Evolutionary conservation across 495 filamentous ascomycete genomes (phyloP).

Genomic region (Penicillium paxilli): DNA sequence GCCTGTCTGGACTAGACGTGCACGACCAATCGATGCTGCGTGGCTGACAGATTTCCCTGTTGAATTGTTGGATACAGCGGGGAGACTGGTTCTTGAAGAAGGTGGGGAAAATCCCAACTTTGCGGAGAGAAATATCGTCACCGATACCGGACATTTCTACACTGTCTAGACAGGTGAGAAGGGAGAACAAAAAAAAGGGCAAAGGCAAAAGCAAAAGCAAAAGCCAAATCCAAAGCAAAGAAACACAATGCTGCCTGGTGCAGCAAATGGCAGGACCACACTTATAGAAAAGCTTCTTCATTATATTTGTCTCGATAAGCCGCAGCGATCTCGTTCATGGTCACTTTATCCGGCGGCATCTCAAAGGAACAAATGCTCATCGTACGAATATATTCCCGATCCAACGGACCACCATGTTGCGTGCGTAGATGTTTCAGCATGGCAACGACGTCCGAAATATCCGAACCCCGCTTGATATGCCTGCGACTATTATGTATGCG

Average conservation of each 20-base stretch:
- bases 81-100: constrained; percentile 27
- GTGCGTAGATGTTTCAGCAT: constrained; percentile 22
- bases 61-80: constrained; percentile 13
- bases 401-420: constrained; percentile 21
- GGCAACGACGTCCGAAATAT: constrained; percentile 30
- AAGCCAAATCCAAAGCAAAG: background rate
- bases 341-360: constrained; percentile 21
- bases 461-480: constrained; percentile 18
- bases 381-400: constrained; percentile 23
- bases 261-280: background rate
- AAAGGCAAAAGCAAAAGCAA: background rate
- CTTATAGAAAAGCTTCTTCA: constrained; percentile 19
- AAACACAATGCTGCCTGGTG: background rate
- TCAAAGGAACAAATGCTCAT: constrained; percentile 30
- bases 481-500: constrained; percentile 21
- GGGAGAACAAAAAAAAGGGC: background rate
- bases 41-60: constrained; percentile 16
- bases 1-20: constrained; percentile 22
- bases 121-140: constrained; percentile 32
- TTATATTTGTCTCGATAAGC: constrained; percentile 22
- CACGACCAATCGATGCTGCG: constrained; percentile 22
- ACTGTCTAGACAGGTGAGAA: constrained; percentile 18
- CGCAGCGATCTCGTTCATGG: constrained; percentile 23
- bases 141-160: constrained; percentile 31
- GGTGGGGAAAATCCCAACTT: constrained; percentile 23